These are phyloP conservation scores for Fulvia fulva DNA, from an alignment of 2,329 filamentous ascomycete genomes.

Conservation along the genomic window DNA sequence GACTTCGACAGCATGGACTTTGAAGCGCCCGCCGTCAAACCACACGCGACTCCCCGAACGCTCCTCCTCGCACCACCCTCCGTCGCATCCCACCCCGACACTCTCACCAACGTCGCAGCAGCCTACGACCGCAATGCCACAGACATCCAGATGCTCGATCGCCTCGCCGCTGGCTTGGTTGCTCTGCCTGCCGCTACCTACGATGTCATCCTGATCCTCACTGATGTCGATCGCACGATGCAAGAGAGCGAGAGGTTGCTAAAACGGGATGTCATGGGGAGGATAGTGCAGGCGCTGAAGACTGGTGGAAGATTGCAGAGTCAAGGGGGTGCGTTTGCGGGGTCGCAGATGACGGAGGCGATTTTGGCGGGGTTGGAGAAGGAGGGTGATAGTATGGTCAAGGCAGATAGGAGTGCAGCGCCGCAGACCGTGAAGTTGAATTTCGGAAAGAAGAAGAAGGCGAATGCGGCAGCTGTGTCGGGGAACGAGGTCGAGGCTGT, in stretches of 20 bases:
- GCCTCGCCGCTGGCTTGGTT: constrained; percentile 76
- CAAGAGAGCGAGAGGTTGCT: constrained; percentile 63
- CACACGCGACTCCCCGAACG: constrained; percentile 51
- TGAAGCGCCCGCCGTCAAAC: constrained; percentile 14
- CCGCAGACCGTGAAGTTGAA: constrained; percentile 48
- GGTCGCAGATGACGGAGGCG: constrained; percentile 65
- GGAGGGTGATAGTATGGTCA: constrained; percentile 63
- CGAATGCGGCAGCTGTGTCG: constrained; percentile 39
- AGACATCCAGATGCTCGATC: constrained; percentile 97
- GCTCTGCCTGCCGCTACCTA: constrained; percentile 73
- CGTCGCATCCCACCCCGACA: constrained; percentile 77
- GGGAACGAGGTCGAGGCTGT: constrained; percentile 32
- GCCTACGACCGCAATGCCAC: constrained; percentile 70
- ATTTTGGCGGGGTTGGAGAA: constrained; percentile 74
- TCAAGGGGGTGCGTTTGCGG: constrained; percentile 61
- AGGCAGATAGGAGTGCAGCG: constrained; percentile 40
- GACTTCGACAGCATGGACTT: constrained; percentile 34
- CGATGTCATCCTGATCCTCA: constrained; percentile 78
- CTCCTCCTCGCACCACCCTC: constrained; percentile 88
- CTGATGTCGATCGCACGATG: constrained; percentile 67
- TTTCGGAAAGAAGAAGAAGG: constrained; percentile 61
- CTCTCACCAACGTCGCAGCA: constrained; percentile 66
- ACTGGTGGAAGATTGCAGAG: constrained; percentile 63
- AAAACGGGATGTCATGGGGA: constrained; percentile 62
- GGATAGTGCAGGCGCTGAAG: constrained; percentile 67